Percentiles rank a stretch among this genome's conserved stretches.
Evolutionary conservation across 1,284 basidiomycete genomes (phyloP).

Genomic region (Melampsora americana): DNA sequence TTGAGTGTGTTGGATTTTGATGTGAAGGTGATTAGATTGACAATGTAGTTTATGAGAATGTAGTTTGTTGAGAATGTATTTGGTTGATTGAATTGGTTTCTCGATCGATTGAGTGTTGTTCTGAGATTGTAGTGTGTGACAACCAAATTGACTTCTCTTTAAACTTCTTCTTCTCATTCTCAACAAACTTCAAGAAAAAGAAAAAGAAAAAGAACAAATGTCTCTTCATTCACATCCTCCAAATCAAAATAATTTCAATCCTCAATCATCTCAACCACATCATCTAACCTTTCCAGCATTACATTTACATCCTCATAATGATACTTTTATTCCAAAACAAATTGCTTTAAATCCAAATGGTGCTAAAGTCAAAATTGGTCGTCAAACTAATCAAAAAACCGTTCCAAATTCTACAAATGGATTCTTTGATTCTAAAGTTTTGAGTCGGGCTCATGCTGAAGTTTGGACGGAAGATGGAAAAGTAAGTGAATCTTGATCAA

Average conservation of each 20-base stretch:
- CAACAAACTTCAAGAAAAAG: conserved; percentile 18
- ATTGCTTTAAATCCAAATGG: conserved; percentile 71
- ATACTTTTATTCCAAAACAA: conserved; percentile 93
- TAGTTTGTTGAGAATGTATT: no score
- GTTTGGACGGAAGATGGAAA: conserved; percentile 90
- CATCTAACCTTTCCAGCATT: conserved; percentile 58
- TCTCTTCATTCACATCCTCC: conserved; percentile 21
- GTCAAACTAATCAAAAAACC: conserved; percentile 95
- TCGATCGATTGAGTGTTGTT: no score
- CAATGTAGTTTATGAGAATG: no score
- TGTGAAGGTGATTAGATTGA: no score
- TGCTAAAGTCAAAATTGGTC: conserved; percentile 84
- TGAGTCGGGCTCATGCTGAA: conserved; percentile 93
- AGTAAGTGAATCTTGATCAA: conserved; percentile 58
- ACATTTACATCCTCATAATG: conserved; percentile 91
- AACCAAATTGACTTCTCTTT: neutral
- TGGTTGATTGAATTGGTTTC: no score
- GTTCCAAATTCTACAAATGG: conserved; percentile 91
- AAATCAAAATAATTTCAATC: conserved; percentile 20
- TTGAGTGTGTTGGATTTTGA: no score
- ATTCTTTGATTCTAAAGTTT: conserved; percentile 94
- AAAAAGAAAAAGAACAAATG: conserved; percentile 11
- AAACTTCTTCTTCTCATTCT: conserved; percentile 4
- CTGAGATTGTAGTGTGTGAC: neutral
- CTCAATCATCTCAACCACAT: conserved; percentile 44